Evolutionary conservation across 371 early-diverging fungal genomes (phyloP).

Genomic region (Capniomyces stellatus): DNA sequence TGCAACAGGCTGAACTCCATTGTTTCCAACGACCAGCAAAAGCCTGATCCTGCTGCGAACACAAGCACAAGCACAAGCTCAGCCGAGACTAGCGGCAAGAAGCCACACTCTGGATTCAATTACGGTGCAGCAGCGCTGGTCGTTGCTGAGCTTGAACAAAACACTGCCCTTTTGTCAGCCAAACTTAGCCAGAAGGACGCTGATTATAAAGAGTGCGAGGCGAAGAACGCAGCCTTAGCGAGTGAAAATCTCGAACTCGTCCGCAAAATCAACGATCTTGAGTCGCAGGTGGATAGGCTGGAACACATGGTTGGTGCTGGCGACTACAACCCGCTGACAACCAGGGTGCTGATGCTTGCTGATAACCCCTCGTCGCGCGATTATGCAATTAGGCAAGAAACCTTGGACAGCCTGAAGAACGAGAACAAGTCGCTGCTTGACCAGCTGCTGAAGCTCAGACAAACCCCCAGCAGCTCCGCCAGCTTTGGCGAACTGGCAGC

Average conservation of each 20-base stretch:
- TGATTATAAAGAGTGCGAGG: slow-evolving; percentile 5
- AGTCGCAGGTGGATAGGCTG: slow-evolving; percentile 24
- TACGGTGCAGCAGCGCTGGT: too few relatives aligned
- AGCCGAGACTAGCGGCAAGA: not conserved
- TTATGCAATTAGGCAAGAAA: slow-evolving; percentile 39
- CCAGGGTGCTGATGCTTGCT: slow-evolving; percentile 41
- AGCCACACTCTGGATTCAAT: not conserved
- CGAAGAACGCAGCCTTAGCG: slow-evolving; percentile 1
- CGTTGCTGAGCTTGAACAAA: slow-evolving; percentile 9
- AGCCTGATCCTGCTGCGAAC: not conserved
- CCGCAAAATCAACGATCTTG: slow-evolving; percentile 10
- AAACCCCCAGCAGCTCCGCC: slow-evolving; percentile 14
- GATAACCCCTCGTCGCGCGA: slow-evolving; percentile 54
- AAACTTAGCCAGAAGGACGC: slow-evolving; percentile 20
- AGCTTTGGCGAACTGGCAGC: slow-evolving; percentile 7
- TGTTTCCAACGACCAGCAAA: not conserved
- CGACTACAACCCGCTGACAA: slow-evolving; percentile 35
- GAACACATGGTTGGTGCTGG: slow-evolving; percentile 43
- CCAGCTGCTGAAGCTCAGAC: not conserved
- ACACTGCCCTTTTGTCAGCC: slow-evolving; percentile 10
- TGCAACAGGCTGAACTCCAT: slow-evolving; percentile 4
- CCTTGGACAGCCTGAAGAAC: slow-evolving; percentile 32
- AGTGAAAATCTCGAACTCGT: slow-evolving; percentile 6
- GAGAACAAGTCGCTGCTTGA: slow-evolving; percentile 30
- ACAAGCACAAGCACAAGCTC: not conserved